Percentiles rank a stretch among this genome's conserved stretches.
These are phyloP conservation scores for Trichodelitschia bisporula DNA, from an alignment of 495 filamentous ascomycete species.

Conservation along the genomic window DNA sequence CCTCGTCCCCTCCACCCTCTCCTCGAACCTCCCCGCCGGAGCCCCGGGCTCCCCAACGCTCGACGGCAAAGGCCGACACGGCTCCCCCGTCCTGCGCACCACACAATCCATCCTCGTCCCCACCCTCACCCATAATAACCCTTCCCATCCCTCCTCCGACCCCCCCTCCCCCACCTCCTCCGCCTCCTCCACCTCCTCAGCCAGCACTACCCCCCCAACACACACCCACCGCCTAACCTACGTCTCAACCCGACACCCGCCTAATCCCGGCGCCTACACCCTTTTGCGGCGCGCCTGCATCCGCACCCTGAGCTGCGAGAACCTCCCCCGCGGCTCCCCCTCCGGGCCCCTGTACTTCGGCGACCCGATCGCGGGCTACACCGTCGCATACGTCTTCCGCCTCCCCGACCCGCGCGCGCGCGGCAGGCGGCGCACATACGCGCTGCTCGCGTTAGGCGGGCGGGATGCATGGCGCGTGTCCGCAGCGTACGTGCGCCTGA, in stretches of 20 bases:
- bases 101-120: slow-evolving; percentile 19
- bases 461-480: slow-evolving; percentile 51
- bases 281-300: slow-evolving; percentile 66
- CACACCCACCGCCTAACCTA: slow-evolving; percentile 74
- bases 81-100: slow-evolving; percentile 32
- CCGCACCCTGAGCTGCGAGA: slow-evolving; percentile 66
- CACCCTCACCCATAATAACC: neutral
- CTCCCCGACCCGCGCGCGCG: slow-evolving; percentile 73
- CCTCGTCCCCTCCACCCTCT: slow-evolving; percentile 26
- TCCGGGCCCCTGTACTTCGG: slow-evolving; percentile 73
- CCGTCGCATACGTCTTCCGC: slow-evolving; percentile 80
- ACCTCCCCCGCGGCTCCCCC: slow-evolving; percentile 48
- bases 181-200: neutral
- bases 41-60: slow-evolving; percentile 24
- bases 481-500: slow-evolving; percentile 49
- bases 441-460: slow-evolving; percentile 52
- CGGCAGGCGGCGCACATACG: slow-evolving; percentile 66
- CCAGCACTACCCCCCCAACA: slow-evolving; percentile 1
- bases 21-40: slow-evolving; percentile 26
- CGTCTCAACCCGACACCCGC: slow-evolving; percentile 59
- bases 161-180: neutral
- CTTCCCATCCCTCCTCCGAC: neutral
- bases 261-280: slow-evolving; percentile 53
- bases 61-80: slow-evolving; percentile 25
- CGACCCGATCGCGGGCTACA: slow-evolving; percentile 59